Evolutionary conservation across 176 grass and related monocot species (phyloP).

Genomic region (Cenchrus fungigraminus): DNA sequence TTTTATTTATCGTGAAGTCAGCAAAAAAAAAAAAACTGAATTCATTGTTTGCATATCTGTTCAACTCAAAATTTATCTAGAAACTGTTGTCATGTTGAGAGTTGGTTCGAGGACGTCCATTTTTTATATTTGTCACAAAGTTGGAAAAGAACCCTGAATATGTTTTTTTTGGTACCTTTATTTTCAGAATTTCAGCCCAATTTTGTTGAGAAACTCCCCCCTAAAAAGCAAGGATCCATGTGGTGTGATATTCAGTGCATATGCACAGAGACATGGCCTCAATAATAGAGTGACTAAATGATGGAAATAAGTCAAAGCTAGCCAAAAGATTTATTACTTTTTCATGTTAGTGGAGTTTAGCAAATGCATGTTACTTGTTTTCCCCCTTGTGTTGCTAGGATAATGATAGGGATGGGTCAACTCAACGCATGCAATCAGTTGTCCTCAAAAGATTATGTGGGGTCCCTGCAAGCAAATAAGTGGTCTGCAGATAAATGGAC

Average conservation of each 20-base stretch:
- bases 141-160: background rate
- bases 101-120: background rate
- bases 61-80: background rate
- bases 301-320: conserved; percentile 30
- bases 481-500: conserved; percentile 33
- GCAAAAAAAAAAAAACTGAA: background rate
- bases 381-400: background rate
- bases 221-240: background rate
- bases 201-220: background rate
- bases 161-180: background rate
- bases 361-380: conserved; percentile 46
- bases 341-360: conserved; percentile 39
- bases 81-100: conserved; percentile 8
- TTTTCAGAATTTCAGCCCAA: background rate
- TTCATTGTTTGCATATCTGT: background rate
- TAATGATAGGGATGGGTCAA: conserved; percentile 38
- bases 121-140: background rate
- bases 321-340: conserved; percentile 22
- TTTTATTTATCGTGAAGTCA: background rate
- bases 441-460: conserved; percentile 28
- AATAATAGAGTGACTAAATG: conserved; percentile 36
- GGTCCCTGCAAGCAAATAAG: background rate
- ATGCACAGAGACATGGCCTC: background rate
- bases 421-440: conserved; percentile 34
- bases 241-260: conserved; percentile 15